Evolutionary conservation across 768 basidiomycete species (phyloP).

Genomic region (Phallus indusiatus): DNA sequence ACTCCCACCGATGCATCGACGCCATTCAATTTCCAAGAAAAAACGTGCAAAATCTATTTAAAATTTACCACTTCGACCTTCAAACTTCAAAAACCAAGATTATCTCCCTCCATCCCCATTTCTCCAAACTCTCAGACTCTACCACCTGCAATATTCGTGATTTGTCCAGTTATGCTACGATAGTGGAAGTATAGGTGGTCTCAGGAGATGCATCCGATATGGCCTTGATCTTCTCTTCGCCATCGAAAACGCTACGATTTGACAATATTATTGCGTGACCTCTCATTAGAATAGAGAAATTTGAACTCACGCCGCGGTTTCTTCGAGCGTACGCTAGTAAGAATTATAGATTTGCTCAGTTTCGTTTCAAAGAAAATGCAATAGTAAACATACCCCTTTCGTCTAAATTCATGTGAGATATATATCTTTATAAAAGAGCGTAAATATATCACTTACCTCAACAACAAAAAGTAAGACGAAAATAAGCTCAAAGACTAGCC

Average conservation of each 20-base stretch:
- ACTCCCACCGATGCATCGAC: too few species aligned
- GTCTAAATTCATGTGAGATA: slow-evolving; percentile 4
- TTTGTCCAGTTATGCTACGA: too few species aligned
- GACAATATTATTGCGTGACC: neutral
- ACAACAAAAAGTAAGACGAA: slow-evolving; percentile 3
- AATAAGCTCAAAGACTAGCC: slow-evolving; percentile 6
- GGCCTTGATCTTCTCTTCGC: slow-evolving; percentile 18
- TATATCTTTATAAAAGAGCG: neutral
- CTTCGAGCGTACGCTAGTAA: slow-evolving; percentile 23
- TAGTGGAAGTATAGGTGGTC: neutral
- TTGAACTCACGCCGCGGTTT: slow-evolving; percentile 23
- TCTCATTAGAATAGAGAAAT: neutral
- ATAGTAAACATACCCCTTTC: slow-evolving; percentile 1
- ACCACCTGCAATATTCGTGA: too few species aligned
- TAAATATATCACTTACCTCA: slow-evolving; percentile 1
- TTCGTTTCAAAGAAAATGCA: neutral
- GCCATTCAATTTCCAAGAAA: too few species aligned
- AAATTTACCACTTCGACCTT: too few species aligned
- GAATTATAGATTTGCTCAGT: neutral
- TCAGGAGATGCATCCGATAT: neutral
- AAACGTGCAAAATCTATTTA: too few species aligned
- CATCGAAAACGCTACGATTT: slow-evolving; percentile 22
- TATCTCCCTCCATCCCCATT: too few species aligned
- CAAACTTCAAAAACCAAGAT: too few species aligned
- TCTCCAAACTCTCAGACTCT: too few species aligned